Evolutionary conservation across 2,329 filamentous ascomycete species (phyloP).

Genomic region (Cercospora sp.): DNA sequence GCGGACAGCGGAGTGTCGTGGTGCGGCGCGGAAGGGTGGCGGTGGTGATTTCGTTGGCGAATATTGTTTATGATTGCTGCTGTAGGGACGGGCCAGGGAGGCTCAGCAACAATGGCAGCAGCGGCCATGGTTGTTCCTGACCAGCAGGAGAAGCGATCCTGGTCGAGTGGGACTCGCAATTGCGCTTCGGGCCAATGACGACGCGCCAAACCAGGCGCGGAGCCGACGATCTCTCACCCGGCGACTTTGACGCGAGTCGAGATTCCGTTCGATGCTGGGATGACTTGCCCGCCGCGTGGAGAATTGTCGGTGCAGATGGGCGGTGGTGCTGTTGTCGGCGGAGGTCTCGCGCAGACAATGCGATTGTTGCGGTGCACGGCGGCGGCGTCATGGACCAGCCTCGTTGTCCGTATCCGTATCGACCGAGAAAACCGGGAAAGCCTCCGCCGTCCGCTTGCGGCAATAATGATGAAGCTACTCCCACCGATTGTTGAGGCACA

Average conservation of each 20-base stretch:
- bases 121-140: constrained; percentile 5
- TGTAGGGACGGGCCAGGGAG: constrained; percentile 3
- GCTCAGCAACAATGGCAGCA: neutral
- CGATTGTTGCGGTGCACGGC: neutral
- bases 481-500: neutral
- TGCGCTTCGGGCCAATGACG: constrained; percentile 4
- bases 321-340: neutral
- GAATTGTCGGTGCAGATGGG: neutral
- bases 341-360: neutral
- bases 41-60: neutral
- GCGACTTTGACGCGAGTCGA: constrained; percentile 9
- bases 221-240: constrained; percentile 1
- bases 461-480: neutral
- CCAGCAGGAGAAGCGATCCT: constrained; percentile 8
- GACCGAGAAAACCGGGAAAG: neutral
- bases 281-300: neutral
- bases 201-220: neutral
- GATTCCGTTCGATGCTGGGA: constrained; percentile 15
- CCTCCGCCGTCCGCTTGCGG: constrained; percentile 5
- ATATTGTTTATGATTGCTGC: neutral
- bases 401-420: neutral
- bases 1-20: constrained; percentile 11
- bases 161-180: constrained; percentile 4
- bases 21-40: neutral
- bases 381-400: constrained; percentile 1